Evolutionary conservation across 2,329 filamentous ascomycete species (phyloP).

Genomic region (Colletotrichum lentis): DNA sequence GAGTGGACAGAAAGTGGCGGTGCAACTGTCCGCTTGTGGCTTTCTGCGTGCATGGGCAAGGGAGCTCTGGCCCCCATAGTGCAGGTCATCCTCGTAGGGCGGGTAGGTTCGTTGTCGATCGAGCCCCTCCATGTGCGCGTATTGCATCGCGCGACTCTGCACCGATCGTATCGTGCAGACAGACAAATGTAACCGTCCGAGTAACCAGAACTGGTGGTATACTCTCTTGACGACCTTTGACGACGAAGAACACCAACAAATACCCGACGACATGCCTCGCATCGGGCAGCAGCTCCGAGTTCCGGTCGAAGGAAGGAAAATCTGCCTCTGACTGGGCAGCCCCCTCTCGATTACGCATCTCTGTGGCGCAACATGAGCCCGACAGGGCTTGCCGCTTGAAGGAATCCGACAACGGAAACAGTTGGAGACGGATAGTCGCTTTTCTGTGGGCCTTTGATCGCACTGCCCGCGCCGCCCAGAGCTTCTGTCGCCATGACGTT

Average conservation of each 20-base stretch:
- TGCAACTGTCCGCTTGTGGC: neutral
- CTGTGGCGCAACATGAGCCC: slow-evolving; percentile 31
- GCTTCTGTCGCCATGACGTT: slow-evolving; percentile 27
- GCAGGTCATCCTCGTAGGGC: slow-evolving; percentile 14
- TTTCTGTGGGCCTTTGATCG: slow-evolving; percentile 15
- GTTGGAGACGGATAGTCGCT: neutral
- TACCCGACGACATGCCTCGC: no score
- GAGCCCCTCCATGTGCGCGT: neutral
- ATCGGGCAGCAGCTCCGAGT: neutral
- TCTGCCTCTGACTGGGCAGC: slow-evolving; percentile 13
- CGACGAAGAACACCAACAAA: neutral
- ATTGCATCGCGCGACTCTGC: neutral
- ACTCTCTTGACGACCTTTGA: neutral
- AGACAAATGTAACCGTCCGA: neutral
- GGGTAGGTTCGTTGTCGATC: neutral
- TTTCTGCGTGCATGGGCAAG: slow-evolving; percentile 2
- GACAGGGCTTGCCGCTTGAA: slow-evolving; percentile 25
- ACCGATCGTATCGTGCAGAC: neutral
- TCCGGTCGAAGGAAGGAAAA: neutral
- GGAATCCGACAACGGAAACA: neutral
- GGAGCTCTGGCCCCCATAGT: slow-evolving; percentile 12
- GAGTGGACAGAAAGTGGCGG: neutral
- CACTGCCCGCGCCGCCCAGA: slow-evolving; percentile 28
- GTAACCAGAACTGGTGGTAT: no score
- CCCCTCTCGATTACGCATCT: slow-evolving; percentile 30